These are phyloP conservation scores for Penicillium janthinellum DNA, from an alignment of 2,329 filamentous ascomycete species.

Conservation along the genomic window DNA sequence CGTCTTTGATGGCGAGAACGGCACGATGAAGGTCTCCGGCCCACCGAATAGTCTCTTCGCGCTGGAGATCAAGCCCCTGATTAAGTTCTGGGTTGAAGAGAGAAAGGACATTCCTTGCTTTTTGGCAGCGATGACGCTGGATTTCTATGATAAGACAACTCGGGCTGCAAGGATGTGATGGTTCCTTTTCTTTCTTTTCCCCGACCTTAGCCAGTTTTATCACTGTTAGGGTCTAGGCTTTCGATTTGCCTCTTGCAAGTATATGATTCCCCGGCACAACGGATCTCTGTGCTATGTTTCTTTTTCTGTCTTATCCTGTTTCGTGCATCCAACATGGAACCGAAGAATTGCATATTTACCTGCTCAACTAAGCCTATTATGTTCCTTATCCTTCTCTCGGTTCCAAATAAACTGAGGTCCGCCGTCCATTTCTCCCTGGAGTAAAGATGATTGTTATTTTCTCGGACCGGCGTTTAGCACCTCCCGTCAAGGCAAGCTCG, in stretches of 20 bases:
- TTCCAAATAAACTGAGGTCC: too few species aligned
- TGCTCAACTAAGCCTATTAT: too few species aligned
- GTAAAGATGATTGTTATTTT: too few species aligned
- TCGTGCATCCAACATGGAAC: not conserved
- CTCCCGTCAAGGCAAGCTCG: too few species aligned
- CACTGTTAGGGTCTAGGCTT: constrained; percentile 5
- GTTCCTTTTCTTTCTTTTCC: not conserved
- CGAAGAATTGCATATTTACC: not conserved
- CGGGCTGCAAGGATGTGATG: constrained; percentile 40
- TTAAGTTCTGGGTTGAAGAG: constrained; percentile 94
- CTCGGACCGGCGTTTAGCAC: too few species aligned
- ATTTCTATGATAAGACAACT: constrained; percentile 76
- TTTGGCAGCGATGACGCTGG: constrained; percentile 83
- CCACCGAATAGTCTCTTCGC: constrained; percentile 87
- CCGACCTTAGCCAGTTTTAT: not conserved
- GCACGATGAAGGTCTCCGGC: constrained; percentile 96
- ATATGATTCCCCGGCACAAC: constrained; percentile 34
- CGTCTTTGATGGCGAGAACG: constrained; percentile 88
- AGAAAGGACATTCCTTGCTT: constrained; percentile 93
- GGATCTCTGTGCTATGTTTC: constrained; percentile 27
- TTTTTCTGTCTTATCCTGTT: not conserved
- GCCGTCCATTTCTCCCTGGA: too few species aligned
- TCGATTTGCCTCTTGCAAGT: constrained; percentile 9
- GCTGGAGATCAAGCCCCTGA: constrained; percentile 77
- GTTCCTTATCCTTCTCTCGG: too few species aligned